Conservation (phyloP, 305 asterid genomes). For the Ajuga reptans region DNA sequence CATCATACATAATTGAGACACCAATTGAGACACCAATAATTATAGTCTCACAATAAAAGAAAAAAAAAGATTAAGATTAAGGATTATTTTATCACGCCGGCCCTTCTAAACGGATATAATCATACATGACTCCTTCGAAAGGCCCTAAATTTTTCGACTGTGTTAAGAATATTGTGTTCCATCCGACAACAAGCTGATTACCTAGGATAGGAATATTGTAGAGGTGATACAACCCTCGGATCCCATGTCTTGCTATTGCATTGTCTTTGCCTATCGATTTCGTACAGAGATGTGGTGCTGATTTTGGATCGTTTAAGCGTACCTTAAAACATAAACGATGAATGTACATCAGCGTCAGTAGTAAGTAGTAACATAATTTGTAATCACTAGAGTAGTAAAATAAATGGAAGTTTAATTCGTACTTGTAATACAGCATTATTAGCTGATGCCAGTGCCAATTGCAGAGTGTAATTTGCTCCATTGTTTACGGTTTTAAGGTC, state of each 20-base stretch:
- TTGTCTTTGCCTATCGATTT: slow-evolving; percentile 49
- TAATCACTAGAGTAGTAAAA: too few species aligned
- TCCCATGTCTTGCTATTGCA: slow-evolving; percentile 59
- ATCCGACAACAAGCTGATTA: slow-evolving; percentile 26
- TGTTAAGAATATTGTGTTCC: slow-evolving; percentile 36
- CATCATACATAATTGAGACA: too few species aligned
- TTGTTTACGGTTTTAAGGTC: slow-evolving; percentile 22
- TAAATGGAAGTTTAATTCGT: background rate
- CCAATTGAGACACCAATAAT: background rate
- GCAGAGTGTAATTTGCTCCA: slow-evolving; percentile 44
- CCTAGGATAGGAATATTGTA: slow-evolving; percentile 28
- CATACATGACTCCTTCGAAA: slow-evolving; percentile 36
- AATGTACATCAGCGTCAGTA: background rate
- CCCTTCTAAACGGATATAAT: slow-evolving; percentile 29
- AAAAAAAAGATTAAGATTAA: too few species aligned
- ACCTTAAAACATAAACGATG: slow-evolving; percentile 25
- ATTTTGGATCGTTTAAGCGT: slow-evolving; percentile 27
- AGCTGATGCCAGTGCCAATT: slow-evolving; percentile 49
- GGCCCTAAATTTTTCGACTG: slow-evolving; percentile 26
- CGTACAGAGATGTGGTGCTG: slow-evolving; percentile 34
- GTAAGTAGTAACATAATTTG: background rate
- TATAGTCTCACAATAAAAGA: too few species aligned
- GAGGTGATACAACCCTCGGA: slow-evolving; percentile 41
- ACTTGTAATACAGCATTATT: slow-evolving; percentile 36
- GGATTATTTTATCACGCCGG: background rate